Base-by-base conservation (phyloP, 495 filamentous ascomycete species). In the Penicillium paradoxum region DNA sequence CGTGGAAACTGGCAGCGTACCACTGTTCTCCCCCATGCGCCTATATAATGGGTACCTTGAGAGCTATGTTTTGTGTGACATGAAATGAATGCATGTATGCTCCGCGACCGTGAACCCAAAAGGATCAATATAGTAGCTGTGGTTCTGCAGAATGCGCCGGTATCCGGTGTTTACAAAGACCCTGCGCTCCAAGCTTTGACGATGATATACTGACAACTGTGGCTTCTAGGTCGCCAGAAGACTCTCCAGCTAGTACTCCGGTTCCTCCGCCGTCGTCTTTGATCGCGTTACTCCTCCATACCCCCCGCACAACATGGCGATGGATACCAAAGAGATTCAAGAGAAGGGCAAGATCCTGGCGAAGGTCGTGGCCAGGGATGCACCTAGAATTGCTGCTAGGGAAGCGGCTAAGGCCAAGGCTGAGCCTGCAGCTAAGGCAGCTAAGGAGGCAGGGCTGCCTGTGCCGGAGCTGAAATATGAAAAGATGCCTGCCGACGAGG, bases 271-370 rank as follows among this genome's bases (percentile, higher is more conserved):
- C 15, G n/a, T 46, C 10, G 13, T 19, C 19, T 29, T 19, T 33
- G 14, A 27, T 42, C 33, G 6, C 9, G 8, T 32, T 27, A n/a
- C 40, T 6, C 34, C 51, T 40, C 7, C 38, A 15, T 22, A 52
- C 38, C 4, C 43, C 6, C 43, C 48, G 27, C 33, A 27, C 46
- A 59, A 49, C 25, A 58, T 62, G 61, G 62, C 53, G 39, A 92
- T 96, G 89, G 89, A 96, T 59, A 80, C 83, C 57, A 87, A 86
- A 69, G 87, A 91, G 57, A 82, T 98, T 34, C 82, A 85, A 39
- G 68, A 79, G 47, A 83, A 81, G 62, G 82, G 88, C 53, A 83
- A 85, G 70, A 79, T 82, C 57, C 73, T 98, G 55, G 75, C 79
- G 63, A 96, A 95, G 77, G 89, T 88, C 29, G 73, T 83, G n/a